These are phyloP conservation scores for Viola odorata DNA, from an alignment of 345 rosid species.

Conservation along the genomic window DNA sequence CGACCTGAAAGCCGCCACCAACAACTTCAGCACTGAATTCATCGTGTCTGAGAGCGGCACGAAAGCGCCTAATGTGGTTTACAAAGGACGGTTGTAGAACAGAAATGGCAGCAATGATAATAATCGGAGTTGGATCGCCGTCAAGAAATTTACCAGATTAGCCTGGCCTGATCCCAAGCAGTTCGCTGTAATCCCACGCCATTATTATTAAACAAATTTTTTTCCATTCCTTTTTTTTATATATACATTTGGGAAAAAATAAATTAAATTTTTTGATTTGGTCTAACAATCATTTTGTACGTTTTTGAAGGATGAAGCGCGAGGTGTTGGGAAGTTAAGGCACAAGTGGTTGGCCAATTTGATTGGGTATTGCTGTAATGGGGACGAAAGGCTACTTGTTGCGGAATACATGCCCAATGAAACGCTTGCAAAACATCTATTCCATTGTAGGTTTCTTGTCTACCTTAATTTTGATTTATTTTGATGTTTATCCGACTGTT, in stretches of 20 bases:
- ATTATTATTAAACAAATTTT: neutral
- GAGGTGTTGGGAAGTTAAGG: conserved; percentile 72
- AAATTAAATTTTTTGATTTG: conserved; percentile 4
- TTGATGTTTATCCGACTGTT: neutral
- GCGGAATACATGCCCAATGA: conserved; percentile 89
- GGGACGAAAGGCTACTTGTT: conserved; percentile 88
- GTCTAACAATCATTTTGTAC: neutral
- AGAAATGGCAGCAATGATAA: conserved; percentile 12
- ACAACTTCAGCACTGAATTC: conserved; percentile 63
- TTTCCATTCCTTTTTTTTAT: neutral
- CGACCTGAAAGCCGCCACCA: conserved; percentile 78
- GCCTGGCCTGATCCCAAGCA: conserved; percentile 96
- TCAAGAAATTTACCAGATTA: conserved; percentile 62
- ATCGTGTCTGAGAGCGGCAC: conserved; percentile 75
- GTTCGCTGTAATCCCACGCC: conserved; percentile 46
- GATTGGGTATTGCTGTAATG: conserved; percentile 93
- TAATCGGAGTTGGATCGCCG: conserved; percentile 59
- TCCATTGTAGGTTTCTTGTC: conserved; percentile 61
- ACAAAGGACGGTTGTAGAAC: conserved; percentile 55
- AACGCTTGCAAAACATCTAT: conserved; percentile 75
- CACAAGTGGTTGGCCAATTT: conserved; percentile 69
- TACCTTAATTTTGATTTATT: neutral
- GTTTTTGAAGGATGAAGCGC: conserved; percentile 60
- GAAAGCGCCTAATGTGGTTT: conserved; percentile 75
- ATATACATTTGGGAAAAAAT: conserved; percentile 10